Evolutionary conservation across 768 basidiomycete species (phyloP).

Genomic region (Naganishia onofrii): DNA sequence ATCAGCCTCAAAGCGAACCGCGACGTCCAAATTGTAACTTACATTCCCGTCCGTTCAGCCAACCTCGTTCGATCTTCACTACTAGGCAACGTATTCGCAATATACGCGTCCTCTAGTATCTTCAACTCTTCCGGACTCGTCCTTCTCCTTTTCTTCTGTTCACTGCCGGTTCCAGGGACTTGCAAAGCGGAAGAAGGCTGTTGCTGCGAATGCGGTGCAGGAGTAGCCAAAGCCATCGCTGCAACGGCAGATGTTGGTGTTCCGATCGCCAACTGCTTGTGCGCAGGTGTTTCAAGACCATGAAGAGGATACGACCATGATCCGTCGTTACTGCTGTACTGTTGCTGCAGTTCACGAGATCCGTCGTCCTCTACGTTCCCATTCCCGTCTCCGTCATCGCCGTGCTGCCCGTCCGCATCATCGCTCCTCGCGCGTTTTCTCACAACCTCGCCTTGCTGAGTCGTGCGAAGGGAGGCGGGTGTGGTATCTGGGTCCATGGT

Average conservation of each 20-base stretch:
- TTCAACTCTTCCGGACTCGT: slow-evolving; percentile 31
- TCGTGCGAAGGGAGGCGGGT: background rate
- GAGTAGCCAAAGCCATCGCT: background rate
- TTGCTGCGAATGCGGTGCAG: background rate
- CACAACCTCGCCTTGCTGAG: slow-evolving; percentile 1
- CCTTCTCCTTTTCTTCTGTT: slow-evolving; percentile 29
- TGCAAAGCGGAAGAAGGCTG: background rate
- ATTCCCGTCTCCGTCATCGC: background rate
- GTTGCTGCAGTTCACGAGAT: background rate
- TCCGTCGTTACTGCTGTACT: background rate
- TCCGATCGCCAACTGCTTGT: background rate
- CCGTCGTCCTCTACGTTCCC: background rate
- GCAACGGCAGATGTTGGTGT: slow-evolving; percentile 2
- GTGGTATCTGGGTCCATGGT: slow-evolving; percentile 1
- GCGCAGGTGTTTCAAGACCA: background rate
- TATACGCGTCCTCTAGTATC: slow-evolving; percentile 34
- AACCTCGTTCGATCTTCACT: slow-evolving; percentile 28
- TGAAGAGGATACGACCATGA: background rate
- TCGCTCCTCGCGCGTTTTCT: slow-evolving; percentile 4
- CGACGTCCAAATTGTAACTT: background rate
- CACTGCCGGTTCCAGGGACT: background rate
- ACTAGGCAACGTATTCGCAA: slow-evolving; percentile 27
- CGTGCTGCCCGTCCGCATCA: background rate
- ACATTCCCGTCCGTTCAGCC: slow-evolving; percentile 33
- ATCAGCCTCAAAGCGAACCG: no score